Evolutionary conservation across 2,329 filamentous ascomycete species (phyloP), one percentile per base, ranked within the genome.

Genomic region (Fonsecaea monophora): DNA sequence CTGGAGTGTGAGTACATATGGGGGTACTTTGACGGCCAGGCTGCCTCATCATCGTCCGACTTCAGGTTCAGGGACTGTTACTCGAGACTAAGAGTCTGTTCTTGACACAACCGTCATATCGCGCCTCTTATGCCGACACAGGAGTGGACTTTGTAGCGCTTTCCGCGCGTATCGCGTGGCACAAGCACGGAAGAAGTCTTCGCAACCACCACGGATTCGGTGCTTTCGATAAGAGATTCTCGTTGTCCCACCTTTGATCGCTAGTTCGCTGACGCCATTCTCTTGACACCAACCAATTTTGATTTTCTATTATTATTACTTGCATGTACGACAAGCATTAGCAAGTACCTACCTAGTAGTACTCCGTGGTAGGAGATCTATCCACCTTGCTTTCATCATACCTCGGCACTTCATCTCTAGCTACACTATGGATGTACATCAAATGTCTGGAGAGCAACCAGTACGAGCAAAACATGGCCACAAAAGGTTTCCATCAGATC

Each of bases 41-140:
- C 53, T 18, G 30, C 42, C 63, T 40, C 53, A 25, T 25, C 3
- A 38, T 60, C 54, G 56, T 65, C 63, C 25, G 8, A 21, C 18
- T 45, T 62, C 32, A 18, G 48, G 21, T 21, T 21, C 25, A 25
- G 18, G 8, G 12, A 50, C 8, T 5, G 45, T 50, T 10, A 21
- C 18, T 25, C 8, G 6, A 25, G 45, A 50, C 25, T 21, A 50
- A 5, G 18, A 25, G 25, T 25, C 25, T 50, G 1, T 25, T 10
- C 8, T 50, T 50, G 45, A 25, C 45, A 50, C 18, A 25, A 25
- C 45, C 12, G 25, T 50, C 45, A 25, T 25, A 50, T 50, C 18
- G 18, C 15, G 18, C 18, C 10, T 12, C 45, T 50, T 50, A 21
- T 12, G 4, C 5, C 45, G 12, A 50, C 45, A 25, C 45, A 50